A percentile compares a stretch with the other conserved stretches of the same genome.
Conservation (phyloP, 225 moss, liverwort and hornwort genomes). For the Sphagnum tenellum region DNA sequence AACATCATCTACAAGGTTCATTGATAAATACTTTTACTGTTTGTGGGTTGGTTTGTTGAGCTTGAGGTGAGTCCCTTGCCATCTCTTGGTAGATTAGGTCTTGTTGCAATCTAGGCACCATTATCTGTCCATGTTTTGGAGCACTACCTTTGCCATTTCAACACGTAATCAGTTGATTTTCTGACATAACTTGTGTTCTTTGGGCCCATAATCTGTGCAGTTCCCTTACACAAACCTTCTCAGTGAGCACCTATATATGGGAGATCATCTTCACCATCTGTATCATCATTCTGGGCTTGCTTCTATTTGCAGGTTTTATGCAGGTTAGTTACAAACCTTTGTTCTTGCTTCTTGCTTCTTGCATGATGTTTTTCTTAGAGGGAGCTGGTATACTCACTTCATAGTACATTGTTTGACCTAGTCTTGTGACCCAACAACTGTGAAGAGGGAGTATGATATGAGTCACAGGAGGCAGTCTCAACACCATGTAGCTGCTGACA, state of each 20-base stretch:
- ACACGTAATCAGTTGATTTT: not conserved
- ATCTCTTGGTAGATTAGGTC: not conserved
- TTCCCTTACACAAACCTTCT: slow-evolving; percentile 57
- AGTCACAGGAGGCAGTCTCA: too few species aligned
- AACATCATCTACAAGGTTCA: slow-evolving; percentile 15
- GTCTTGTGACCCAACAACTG: too few species aligned
- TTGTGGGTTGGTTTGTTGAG: slow-evolving; percentile 47
- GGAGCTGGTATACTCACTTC: too few species aligned
- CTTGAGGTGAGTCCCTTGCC: slow-evolving; percentile 16
- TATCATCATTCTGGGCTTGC: slow-evolving; percentile 62
- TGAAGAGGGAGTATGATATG: too few species aligned
- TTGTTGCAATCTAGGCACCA: not conserved
- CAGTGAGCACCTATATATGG: slow-evolving; percentile 65
- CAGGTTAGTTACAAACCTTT: slow-evolving; percentile 40
- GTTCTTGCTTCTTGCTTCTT: too few species aligned
- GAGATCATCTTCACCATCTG: slow-evolving; percentile 78
- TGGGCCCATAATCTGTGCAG: slow-evolving; percentile 25
- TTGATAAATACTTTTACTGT: slow-evolving; percentile 50
- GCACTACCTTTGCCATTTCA: not conserved
- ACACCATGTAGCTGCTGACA: too few species aligned
- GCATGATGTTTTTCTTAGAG: too few species aligned
- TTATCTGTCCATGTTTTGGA: too few species aligned
- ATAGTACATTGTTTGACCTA: too few species aligned
- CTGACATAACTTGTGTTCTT: not conserved
- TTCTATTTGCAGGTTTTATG: slow-evolving; percentile 91